Evolutionary conservation across 345 rosid species (phyloP).

Genomic region (Erodium maritimum): DNA sequence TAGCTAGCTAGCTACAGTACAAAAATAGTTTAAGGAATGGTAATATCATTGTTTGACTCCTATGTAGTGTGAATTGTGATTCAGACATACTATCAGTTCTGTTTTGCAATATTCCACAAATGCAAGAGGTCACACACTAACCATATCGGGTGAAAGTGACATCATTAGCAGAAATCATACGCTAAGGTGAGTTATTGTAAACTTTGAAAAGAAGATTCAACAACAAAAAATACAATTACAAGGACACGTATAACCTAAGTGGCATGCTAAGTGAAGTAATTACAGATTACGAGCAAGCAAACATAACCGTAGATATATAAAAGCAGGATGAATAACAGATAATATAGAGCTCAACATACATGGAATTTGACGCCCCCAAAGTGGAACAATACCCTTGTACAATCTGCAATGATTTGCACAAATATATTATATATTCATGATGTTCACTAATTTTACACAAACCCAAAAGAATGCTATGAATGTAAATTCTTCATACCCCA

Average conservation of each 20-base stretch:
- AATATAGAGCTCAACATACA: conserved; percentile 34
- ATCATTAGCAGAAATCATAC: too few relatives aligned
- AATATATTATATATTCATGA: conserved; percentile 1
- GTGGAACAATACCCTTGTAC: conserved; percentile 79
- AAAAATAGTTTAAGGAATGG: too few relatives aligned
- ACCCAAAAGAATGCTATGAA: background rate
- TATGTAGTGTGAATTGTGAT: too few relatives aligned
- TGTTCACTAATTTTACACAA: background rate
- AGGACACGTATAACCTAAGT: background rate
- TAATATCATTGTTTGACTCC: too few relatives aligned
- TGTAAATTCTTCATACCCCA: conserved; percentile 30
- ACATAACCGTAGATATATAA: background rate
- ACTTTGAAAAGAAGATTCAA: too few relatives aligned
- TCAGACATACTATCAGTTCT: too few relatives aligned
- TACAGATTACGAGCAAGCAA: background rate
- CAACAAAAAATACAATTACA: background rate
- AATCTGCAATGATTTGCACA: conserved; percentile 34
- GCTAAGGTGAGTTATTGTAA: too few relatives aligned
- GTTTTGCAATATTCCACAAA: too few relatives aligned
- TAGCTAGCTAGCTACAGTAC: too few relatives aligned
- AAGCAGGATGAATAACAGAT: background rate
- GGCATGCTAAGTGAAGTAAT: background rate
- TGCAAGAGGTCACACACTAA: too few relatives aligned
- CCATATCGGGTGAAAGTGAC: too few relatives aligned
- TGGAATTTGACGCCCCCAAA: conserved; percentile 98